A percentile compares a stretch with the other conserved stretches of the same genome.
phyloP scores from a whole-genome alignment of 805 yeast species.

The Pichia insulana region DNA sequence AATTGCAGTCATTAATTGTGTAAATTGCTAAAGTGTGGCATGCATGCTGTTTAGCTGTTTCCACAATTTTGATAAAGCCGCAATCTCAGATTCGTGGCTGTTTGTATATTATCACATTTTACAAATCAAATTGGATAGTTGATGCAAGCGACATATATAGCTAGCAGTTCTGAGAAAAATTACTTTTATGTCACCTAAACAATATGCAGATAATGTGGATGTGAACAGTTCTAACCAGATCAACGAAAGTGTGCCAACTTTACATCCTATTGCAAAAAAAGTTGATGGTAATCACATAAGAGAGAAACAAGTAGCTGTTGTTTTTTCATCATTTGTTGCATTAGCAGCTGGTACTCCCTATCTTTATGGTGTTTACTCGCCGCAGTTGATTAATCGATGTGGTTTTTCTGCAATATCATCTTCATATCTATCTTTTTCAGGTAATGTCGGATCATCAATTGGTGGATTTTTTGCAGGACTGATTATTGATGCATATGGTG shows the following conservation, averaged over 20 bases:
- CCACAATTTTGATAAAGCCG: too few species aligned
- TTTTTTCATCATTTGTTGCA: conserved; percentile 36
- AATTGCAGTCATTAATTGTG: too few species aligned
- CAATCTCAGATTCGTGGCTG: too few species aligned
- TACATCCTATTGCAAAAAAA: not conserved
- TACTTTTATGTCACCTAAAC: not conserved
- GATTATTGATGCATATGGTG: conserved; percentile 54
- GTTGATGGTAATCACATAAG: not conserved
- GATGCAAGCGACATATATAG: too few species aligned
- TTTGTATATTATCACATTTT: too few species aligned
- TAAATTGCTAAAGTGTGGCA: too few species aligned
- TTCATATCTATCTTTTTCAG: conserved; percentile 53
- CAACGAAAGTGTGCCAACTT: not conserved
- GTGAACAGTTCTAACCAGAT: too few species aligned
- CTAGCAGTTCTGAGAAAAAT: too few species aligned
- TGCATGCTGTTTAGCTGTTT: too few species aligned
- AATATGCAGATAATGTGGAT: too few species aligned
- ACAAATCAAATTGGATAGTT: too few species aligned
- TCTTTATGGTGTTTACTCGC: conserved; percentile 66
- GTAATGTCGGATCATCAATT: conserved; percentile 55
- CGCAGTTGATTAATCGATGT: conserved; percentile 53
- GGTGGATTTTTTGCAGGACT: conserved; percentile 70
- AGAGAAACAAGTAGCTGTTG: conserved; percentile 13
- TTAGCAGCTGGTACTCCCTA: conserved; percentile 72
- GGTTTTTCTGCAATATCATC: conserved; percentile 52